Evolutionary conservation across 306 rosid species (phyloP).

Genomic region (Fragaria iinumae): DNA sequence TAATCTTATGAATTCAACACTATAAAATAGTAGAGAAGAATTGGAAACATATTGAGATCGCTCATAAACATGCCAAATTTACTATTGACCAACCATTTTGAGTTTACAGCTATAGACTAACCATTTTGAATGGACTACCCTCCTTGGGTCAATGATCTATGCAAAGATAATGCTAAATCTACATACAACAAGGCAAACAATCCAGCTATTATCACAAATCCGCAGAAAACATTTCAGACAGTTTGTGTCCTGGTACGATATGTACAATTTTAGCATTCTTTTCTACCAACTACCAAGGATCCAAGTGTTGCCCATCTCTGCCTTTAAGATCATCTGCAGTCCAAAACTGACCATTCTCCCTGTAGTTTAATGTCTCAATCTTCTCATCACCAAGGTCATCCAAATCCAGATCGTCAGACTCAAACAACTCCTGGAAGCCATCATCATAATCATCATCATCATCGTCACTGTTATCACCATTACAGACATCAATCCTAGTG

Average conservation of each 20-base stretch:
- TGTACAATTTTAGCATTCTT: slow-evolving; percentile 5
- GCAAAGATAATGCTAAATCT: background rate
- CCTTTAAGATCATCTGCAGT: slow-evolving; percentile 37
- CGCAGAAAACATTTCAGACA: background rate
- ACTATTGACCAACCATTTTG: background rate
- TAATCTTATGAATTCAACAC: no score
- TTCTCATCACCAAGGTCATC: slow-evolving; percentile 38
- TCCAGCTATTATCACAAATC: background rate
- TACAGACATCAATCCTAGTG: slow-evolving; percentile 26
- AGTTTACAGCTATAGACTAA: background rate
- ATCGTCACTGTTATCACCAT: slow-evolving; percentile 18
- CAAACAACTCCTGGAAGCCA: slow-evolving; percentile 69
- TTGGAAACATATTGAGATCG: no score
- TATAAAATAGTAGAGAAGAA: no score
- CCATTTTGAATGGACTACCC: background rate
- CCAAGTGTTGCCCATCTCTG: slow-evolving; percentile 32
- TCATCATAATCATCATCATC: slow-evolving; percentile 47
- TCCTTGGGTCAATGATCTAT: background rate
- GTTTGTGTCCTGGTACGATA: background rate
- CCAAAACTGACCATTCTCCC: slow-evolving; percentile 43
- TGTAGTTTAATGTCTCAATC: slow-evolving; percentile 50
- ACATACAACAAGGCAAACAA: background rate
- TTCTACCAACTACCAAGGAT: slow-evolving; percentile 73
- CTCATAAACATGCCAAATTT: no score
- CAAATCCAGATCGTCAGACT: slow-evolving; percentile 45